phyloP scores from a whole-genome alignment of 176 grass and related monocot species.

The Avena atlantica region DNA sequence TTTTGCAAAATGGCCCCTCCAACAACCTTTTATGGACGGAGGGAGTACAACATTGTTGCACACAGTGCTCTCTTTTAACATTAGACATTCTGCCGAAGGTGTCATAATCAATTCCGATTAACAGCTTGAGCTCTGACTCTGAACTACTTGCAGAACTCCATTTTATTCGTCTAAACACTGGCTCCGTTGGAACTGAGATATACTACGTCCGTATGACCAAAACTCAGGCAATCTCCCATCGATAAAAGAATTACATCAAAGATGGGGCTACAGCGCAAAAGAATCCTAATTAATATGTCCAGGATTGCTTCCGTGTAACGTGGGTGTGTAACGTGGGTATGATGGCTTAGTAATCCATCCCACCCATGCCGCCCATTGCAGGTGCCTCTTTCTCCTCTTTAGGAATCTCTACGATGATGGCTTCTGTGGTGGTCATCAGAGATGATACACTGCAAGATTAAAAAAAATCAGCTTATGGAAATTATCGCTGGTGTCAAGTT shows the following conservation, averaged over 20 bases:
- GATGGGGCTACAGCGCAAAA: conserved; percentile 52
- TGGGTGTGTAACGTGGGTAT: conserved; percentile 13
- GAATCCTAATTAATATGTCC: conserved; percentile 48
- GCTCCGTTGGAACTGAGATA: conserved; percentile 27
- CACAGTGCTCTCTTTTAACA: background rate
- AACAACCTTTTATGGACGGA: too few relatives aligned
- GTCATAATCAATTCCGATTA: conserved; percentile 38
- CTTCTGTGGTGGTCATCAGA: conserved; percentile 92
- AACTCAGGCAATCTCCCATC: conserved; percentile 51
- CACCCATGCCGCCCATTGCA: conserved; percentile 82
- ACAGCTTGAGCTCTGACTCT: conserved; percentile 17
- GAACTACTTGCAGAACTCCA: background rate
- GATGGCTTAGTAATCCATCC: conserved; percentile 82
- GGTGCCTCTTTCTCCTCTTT: conserved; percentile 82
- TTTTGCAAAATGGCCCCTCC: too few relatives aligned
- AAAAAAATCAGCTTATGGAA: background rate
- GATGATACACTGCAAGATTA: conserved; percentile 74
- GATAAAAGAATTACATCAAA: conserved; percentile 37
- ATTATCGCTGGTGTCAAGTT: background rate
- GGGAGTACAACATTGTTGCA: too few relatives aligned
- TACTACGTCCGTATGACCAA: conserved; percentile 47
- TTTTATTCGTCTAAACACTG: conserved; percentile 32
- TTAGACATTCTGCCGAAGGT: conserved; percentile 15
- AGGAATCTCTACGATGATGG: conserved; percentile 84
- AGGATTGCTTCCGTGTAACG: conserved; percentile 25